A percentile compares a stretch with the other conserved stretches of the same genome.
Conservation (phyloP, 2,329 filamentous ascomycete species). For the Aspergillus melleus region DNA sequence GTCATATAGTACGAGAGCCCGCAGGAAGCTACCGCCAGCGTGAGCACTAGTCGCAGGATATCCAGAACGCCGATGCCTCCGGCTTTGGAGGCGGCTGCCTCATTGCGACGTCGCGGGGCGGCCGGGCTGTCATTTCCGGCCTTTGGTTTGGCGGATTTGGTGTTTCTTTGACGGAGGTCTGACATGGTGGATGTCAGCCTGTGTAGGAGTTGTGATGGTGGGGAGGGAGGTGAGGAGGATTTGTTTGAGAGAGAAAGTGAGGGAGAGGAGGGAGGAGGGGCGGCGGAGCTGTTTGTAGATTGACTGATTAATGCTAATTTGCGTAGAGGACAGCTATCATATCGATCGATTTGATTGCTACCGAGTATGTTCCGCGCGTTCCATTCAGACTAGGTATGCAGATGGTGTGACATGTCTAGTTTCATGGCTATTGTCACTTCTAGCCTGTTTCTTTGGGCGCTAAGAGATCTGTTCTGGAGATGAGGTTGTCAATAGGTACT, state of each 20-base stretch:
- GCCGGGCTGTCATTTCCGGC: conserved; percentile 4
- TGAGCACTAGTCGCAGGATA: conserved; percentile 67
- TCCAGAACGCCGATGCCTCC: conserved; percentile 56
- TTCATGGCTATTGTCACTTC: not conserved
- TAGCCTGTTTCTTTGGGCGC: not conserved
- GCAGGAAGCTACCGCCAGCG: conserved; percentile 65
- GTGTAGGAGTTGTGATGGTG: too few species aligned
- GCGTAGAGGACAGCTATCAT: not conserved
- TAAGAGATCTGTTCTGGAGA: too few species aligned
- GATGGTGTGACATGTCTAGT: not conserved
- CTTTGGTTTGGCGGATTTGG: conserved; percentile 12
- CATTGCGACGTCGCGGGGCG: conserved; percentile 1
- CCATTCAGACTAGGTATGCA: not conserved
- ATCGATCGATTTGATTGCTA: not conserved
- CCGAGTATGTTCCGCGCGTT: not conserved
- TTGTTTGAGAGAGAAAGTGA: not conserved
- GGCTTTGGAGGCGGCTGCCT: conserved; percentile 2
- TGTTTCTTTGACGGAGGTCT: conserved; percentile 33
- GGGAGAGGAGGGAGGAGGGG: not conserved
- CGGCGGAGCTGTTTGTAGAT: not conserved
- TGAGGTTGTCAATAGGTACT: too few species aligned
- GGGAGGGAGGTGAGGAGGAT: not conserved
- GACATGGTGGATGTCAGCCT: conserved; percentile 22
- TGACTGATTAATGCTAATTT: not conserved
- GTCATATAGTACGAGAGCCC: conserved; percentile 76